Evolutionary conservation across 305 asterid genomes (phyloP), one percentile per base, ranked within the genome.

Genomic region (Solanum hybrid): DNA sequence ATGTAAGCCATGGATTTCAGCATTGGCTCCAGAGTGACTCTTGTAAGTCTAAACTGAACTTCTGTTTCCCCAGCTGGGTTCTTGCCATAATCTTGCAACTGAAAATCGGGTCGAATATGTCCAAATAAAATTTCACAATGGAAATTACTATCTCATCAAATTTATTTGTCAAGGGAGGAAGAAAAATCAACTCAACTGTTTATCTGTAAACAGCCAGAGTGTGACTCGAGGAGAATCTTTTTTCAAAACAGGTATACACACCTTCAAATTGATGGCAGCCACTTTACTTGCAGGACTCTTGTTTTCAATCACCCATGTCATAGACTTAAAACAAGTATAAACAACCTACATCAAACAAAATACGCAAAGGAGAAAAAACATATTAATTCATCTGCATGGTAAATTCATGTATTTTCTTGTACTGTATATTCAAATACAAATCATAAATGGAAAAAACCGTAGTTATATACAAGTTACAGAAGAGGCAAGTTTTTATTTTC

Each of bases 81-180:
- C 93, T 93, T 95, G 78, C 94, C 93, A 93, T 94, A 95, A 90
- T 95, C 99, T 92, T 94, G 97, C 90, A 96, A 95, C 98, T 95
- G 96, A 93, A 90, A 78, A 31, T 71, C 17, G 46, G 36, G 84
- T 56, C 7, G 24, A 35, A 56, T 27, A 71, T 27, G 73, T 71
- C 51, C 51, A 86, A 77, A 66, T 35, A 29, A 51, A 20, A 29
- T 27, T 35, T 79, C 77, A 56, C 46, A 60, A 85, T 11, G 88
- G 32, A 32, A 32, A 85, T 85, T 32, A 32, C 37, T 85, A 60
- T 60, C 7, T 85, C 88, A 77, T 64, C 77, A 88, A 88, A 78
- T 26, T 34, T 64, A 79, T 79, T 79, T 88, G 13, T 51, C 35
- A 32, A 13, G 29, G 88, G 40, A 51, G 76, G 76, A 85, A 32